Evolutionary conservation across 129 eudicot species (phyloP).

Genomic region (Ambrosia artemisiifolia): DNA sequence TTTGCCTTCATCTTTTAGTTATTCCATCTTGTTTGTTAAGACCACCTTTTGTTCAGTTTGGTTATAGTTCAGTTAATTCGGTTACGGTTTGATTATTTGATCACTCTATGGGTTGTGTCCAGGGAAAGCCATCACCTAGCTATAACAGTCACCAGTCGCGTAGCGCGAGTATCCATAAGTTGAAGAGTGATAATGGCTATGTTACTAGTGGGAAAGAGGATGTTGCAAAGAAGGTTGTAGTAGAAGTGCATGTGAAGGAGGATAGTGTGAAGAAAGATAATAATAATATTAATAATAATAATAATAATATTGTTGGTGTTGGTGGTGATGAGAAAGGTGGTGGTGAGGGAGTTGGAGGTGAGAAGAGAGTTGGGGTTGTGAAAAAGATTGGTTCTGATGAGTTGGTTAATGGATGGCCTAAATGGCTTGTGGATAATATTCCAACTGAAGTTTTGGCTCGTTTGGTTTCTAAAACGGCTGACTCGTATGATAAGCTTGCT

Average conservation of each 20-base stretch:
- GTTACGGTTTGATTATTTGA: not conserved
- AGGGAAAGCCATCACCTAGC: conserved; percentile 33
- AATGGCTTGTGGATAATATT: conserved; percentile 71
- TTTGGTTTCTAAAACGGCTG: conserved; percentile 64
- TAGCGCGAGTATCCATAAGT: conserved; percentile 25
- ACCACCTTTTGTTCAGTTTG: not conserved
- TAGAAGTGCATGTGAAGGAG: conserved; percentile 20
- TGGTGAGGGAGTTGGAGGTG: conserved; percentile 31
- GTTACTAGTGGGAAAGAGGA: conserved; percentile 28
- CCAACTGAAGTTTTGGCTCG: conserved; percentile 49
- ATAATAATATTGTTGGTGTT: not conserved
- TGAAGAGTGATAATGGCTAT: conserved; percentile 53
- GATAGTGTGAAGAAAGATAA: conserved; percentile 15
- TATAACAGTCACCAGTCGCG: conserved; percentile 28
- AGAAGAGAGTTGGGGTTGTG: conserved; percentile 29
- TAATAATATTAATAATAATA: no score
- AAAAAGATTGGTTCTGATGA: conserved; percentile 57
- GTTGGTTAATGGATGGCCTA: conserved; percentile 71
- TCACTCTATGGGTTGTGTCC: conserved; percentile 61
- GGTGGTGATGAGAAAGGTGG: conserved; percentile 24
- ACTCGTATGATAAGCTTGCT: conserved; percentile 76
- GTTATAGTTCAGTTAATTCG: not conserved
- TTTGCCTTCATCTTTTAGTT: conserved; percentile 17
- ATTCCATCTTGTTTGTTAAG: not conserved
- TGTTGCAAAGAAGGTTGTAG: conserved; percentile 22